Base-by-base conservation (phyloP, 768 basidiomycete genomes). In the Wakefieldia striispora region DNA sequence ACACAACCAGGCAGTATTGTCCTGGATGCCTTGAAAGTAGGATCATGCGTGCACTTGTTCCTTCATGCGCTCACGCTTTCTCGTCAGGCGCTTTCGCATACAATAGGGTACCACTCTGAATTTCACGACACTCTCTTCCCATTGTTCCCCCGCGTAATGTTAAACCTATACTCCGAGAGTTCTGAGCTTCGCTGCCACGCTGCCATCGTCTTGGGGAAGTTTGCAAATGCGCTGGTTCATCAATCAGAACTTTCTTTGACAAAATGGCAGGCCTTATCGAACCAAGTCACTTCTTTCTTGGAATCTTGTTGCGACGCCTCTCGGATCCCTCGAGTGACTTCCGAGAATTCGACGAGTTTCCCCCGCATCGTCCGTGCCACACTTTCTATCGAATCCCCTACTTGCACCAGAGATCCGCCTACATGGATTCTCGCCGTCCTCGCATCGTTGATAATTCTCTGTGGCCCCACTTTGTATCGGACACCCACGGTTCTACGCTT, bases 401-500 rank as follows among this genome's bases (percentile, higher is more conserved):
- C 57, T 14, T 50, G 50, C 40, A 54, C 49, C 3, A 55, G 55
- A 21, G 55, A 64, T 17, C 63, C 68, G 8, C 72, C 78, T 0
- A 57, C 70, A 19, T 80, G 79, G 80, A 74, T 75, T 3, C 51
- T 76, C 10, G 57, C 70, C 17, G 65, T 75, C 20, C 58, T 79
- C 1, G 72, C 78, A 0, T 78, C 74, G 21, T 60, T 83, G 49
- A 71, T 79, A 46, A 51, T 80, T 21, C 71, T 83, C 33, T 70
- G 73, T 40, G 79, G 76, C 43, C 57, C 63, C 21, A 58, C 64
- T 2, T 46, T 81, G 20, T 82, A 81, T 57, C 55, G 61, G n/a
- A 72, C 73, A 36, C 56, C 67, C 2, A 56, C 60, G 12, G 61
- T 67, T 21, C 47, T 79, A 23, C 73, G 69, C 46, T 67, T 77